These are phyloP conservation scores for Homolaphlyctis polyrhiza DNA, from an alignment of 371 early-diverging fungal genomes.

Conservation along the genomic window DNA sequence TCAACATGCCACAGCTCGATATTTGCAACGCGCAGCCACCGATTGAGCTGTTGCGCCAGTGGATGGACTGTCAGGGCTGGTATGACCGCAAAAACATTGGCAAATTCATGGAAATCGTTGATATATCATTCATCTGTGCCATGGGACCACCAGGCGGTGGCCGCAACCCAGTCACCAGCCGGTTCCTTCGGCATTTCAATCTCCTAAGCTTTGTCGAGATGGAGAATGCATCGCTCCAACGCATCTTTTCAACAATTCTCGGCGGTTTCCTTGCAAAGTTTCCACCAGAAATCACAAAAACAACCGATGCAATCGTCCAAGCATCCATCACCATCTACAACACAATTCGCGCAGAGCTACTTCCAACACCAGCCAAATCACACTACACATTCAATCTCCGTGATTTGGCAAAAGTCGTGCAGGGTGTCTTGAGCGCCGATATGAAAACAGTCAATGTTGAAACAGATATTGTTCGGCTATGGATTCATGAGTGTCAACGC, in stretches of 20 bases:
- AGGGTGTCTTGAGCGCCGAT: slow-evolving; percentile 48
- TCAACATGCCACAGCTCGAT: slow-evolving; percentile 58
- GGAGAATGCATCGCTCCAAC: slow-evolving; percentile 41
- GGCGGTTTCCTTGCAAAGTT: slow-evolving; percentile 37
- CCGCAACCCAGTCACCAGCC: slow-evolving; percentile 48
- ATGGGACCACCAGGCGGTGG: slow-evolving; percentile 63
- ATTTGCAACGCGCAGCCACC: slow-evolving; percentile 57
- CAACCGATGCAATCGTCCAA: slow-evolving; percentile 31
- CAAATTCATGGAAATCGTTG: slow-evolving; percentile 55
- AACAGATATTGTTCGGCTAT: slow-evolving; percentile 46
- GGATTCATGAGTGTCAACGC: slow-evolving; percentile 53
- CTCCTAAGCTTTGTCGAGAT: slow-evolving; percentile 49
- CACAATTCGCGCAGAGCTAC: slow-evolving; percentile 48
- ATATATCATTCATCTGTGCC: slow-evolving; percentile 47
- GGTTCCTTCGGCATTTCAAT: slow-evolving; percentile 55
- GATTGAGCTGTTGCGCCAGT: slow-evolving; percentile 53
- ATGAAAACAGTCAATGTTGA: slow-evolving; percentile 36
- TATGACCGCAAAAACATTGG: slow-evolving; percentile 55
- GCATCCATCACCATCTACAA: slow-evolving; percentile 50
- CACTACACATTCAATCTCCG: slow-evolving; percentile 61
- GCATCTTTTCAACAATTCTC: slow-evolving; percentile 50
- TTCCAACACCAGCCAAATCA: slow-evolving; percentile 56
- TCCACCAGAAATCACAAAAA: slow-evolving; percentile 33
- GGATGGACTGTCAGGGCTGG: slow-evolving; percentile 58
- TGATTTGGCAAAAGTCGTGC: slow-evolving; percentile 54